These are phyloP conservation scores for Mucor plumbeus DNA, from an alignment of 371 early-diverging fungal genomes.

Conservation along the genomic window DNA sequence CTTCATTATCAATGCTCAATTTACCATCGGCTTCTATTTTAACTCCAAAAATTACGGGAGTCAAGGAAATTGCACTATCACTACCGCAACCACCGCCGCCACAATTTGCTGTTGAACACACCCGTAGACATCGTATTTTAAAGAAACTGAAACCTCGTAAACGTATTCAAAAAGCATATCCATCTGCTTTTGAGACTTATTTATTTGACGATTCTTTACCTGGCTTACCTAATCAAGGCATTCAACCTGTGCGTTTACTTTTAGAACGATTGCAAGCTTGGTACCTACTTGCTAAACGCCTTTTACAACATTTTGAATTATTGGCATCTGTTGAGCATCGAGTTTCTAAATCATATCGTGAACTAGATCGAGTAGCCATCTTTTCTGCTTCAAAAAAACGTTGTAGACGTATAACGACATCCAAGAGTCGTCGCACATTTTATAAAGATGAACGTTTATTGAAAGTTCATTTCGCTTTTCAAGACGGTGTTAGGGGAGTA, in stretches of 20 bases:
- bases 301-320: slow-evolving; percentile 35
- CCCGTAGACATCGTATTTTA: neutral
- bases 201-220: slow-evolving; percentile 28
- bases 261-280: slow-evolving; percentile 46
- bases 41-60: neutral
- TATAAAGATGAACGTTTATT: slow-evolving; percentile 20
- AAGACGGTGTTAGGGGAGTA: slow-evolving; percentile 33
- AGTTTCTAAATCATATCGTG: slow-evolving; percentile 40
- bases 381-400: slow-evolving; percentile 11
- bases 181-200: slow-evolving; percentile 31
- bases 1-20: slow-evolving; percentile 42
- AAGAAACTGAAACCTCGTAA: slow-evolving; percentile 12
- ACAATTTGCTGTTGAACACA: slow-evolving; percentile 32
- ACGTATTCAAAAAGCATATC: slow-evolving; percentile 26
- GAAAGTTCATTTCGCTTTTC: slow-evolving; percentile 32
- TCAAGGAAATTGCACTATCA: neutral
- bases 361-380: slow-evolving; percentile 22
- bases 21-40: slow-evolving; percentile 16
- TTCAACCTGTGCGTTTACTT: slow-evolving; percentile 40
- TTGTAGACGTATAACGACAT: neutral
- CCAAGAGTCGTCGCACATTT: neutral
- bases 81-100: slow-evolving; percentile 35
- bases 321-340: slow-evolving; percentile 34
- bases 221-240: slow-evolving; percentile 19
- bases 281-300: slow-evolving; percentile 33